Base-by-base conservation (phyloP, 1,284 basidiomycete species). In the Naganishia sp. region DNA sequence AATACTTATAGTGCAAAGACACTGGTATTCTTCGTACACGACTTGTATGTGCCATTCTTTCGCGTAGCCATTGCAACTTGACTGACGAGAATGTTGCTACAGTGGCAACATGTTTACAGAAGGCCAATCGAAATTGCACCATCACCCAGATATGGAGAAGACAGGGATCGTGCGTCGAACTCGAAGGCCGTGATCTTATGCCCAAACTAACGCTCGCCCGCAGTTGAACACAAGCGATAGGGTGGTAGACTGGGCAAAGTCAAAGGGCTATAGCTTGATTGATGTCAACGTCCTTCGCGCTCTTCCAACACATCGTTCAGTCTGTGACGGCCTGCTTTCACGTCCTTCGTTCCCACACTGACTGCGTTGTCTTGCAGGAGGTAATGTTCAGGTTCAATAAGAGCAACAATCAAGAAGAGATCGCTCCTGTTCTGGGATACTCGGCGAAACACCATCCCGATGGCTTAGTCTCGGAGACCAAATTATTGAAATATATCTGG, bases 281-380 rank as follows among this genome's bases (percentile, higher is more conserved):
- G 96, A 99, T 75, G 84, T 96, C 67, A 96, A 96, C 75, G 81
- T 97, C 21, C 87, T 88, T 71, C 85, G 88, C 0, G 87, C 87
- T 71, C 84, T 90, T 11, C 82, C 84, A 67, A 72, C 79, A 10
- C 68, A 75, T 72, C 75, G 25, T 77, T 70, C 82, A 84, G 74
- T 31, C 78, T 63, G 48, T 65, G 31, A 46, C 59, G 59, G 52
- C 4, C 36, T 39, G 5, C 28, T 39, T 50, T 60, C 45, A 28
- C 13, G 16, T 43, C 39, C 55, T 52, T 18, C 23, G n/a, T 43
- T 15, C 15, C 7, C 6, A 13, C 45, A 21, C 15, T 53, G 2
- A 54, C 4, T 16, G 45, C 39, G 31, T 5, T 9, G 16, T 43
- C 16, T n/a, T 18, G 25, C 36, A 64, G 53, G 49, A 60, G 28